Base-by-base conservation (phyloP, 2,329 filamentous ascomycete species). In the Colletotrichum phormii region DNA sequence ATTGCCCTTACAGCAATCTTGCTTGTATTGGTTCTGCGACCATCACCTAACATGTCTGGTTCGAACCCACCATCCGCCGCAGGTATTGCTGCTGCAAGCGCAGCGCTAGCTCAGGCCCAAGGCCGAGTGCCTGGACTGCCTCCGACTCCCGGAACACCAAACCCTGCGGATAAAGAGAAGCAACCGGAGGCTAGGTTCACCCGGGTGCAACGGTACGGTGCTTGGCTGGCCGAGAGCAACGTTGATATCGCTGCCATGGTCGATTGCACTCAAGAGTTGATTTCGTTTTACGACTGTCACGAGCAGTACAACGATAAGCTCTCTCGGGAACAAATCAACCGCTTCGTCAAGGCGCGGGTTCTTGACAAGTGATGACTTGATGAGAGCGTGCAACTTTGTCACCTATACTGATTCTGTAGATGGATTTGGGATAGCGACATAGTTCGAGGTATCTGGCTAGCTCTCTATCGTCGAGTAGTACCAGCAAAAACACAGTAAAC, bases 231-330 rank as follows among this genome's bases (percentile, higher is more conserved):
- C 1, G 95, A 97, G 79, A 97, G 94, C 78, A 93, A 91, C 69
- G 90, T 98, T 55, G 94, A 97, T 77, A 93, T 98, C 78, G 91
- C 94, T 75, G 93, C 91, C 37, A 92, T 97, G 81, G 93, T 97
- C 63, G 94, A 98, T 82, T 95, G 93, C 78, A 96, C 94, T 0
- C 95, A 98, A 82, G 95, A 98, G 83, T 89, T 98, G 74, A 94
- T 98, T 65, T 95, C 94, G 4, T 89, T 98, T 75, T 98, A 98
- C 80, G 94, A 97, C 79, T 89, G 85, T 73, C 85, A 89, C 63
- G 89, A 91, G 78, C 86, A 89, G 76, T 90, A 90, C 76, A 89
- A 90, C 74, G 89, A 91, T 66, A 90, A 90, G 77, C 82, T 87
- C 51, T 89, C 88, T 2, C 81, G 87, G 62, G 89, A 91, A 78